A percentile compares a stretch with the other conserved stretches of the same genome.
These are phyloP conservation scores for Botrytis paeoniae DNA, from an alignment of 2,329 filamentous ascomycete genomes.

Conservation along the genomic window DNA sequence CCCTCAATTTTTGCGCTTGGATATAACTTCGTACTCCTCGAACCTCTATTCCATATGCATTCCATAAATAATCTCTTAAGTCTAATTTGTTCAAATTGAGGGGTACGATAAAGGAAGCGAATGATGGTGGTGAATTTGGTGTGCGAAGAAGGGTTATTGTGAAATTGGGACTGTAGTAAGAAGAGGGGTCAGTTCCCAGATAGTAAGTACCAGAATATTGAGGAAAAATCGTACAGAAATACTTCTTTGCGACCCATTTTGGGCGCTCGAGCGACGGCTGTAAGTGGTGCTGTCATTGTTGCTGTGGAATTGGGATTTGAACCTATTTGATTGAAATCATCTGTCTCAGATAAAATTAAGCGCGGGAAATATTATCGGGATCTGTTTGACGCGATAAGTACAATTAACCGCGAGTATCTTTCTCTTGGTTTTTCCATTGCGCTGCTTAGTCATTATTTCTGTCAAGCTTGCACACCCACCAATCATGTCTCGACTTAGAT, in stretches of 20 bases:
- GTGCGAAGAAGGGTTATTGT: slow-evolving; percentile 75
- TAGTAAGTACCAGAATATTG: not conserved
- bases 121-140: slow-evolving; percentile 68
- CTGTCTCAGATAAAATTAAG: slow-evolving; percentile 4
- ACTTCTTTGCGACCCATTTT: slow-evolving; percentile 53
- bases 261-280: slow-evolving; percentile 25
- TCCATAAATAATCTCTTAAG: slow-evolving; percentile 88
- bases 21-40: slow-evolving; percentile 75
- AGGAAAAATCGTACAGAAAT: slow-evolving; percentile 48
- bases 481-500: not conserved
- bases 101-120: slow-evolving; percentile 87
- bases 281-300: slow-evolving; percentile 26
- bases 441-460: not conserved
- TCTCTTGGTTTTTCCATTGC: not conserved
- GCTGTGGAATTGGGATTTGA: not conserved
- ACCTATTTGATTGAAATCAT: slow-evolving; percentile 13
- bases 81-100: slow-evolving; percentile 95
- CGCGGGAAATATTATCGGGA: slow-evolving; percentile 7
- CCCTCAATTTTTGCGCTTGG: slow-evolving; percentile 63
- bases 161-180: slow-evolving; percentile 67
- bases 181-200: slow-evolving; percentile 14
- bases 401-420: not conserved
- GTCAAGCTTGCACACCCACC: not conserved
- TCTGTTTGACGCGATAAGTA: not conserved
- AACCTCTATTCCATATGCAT: slow-evolving; percentile 75